Percentiles rank a stretch among this genome's conserved stretches.
These are phyloP conservation scores for Papiliotrema nemorosa DNA, from an alignment of 1,284 basidiomycete species.

Conservation along the genomic window DNA sequence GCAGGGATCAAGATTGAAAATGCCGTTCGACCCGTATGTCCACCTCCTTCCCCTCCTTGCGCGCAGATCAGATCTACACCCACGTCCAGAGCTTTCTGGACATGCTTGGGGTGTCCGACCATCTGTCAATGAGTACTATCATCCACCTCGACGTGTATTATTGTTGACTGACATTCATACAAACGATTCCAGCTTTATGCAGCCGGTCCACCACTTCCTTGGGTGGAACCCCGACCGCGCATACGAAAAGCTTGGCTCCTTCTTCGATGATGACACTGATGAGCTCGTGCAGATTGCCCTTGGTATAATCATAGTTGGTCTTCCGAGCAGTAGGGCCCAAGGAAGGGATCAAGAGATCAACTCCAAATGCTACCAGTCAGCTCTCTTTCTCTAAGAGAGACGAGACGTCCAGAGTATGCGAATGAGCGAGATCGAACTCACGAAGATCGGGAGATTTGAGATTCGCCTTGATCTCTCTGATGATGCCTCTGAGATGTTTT, in stretches of 20 bases:
- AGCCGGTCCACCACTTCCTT: constrained; percentile 69
- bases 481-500: constrained; percentile 55
- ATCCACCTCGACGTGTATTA: neutral
- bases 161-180: constrained; percentile 67
- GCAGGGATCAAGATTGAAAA: constrained; percentile 56
- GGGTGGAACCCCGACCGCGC: constrained; percentile 73
- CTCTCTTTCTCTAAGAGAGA: neutral
- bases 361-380: constrained; percentile 67
- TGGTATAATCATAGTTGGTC: constrained; percentile 65
- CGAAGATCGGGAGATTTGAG: constrained; percentile 52
- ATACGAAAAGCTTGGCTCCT: constrained; percentile 76
- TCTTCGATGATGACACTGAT: constrained; percentile 84
- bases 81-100: constrained; percentile 68
- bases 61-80: constrained; percentile 86
- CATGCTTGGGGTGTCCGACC: constrained; percentile 86
- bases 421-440: constrained; percentile 7
- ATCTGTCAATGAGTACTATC: constrained; percentile 53
- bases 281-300: constrained; percentile 65
- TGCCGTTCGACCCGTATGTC: constrained; percentile 51
- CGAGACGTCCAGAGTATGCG: neutral
- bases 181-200: constrained; percentile 71
- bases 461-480: constrained; percentile 66
- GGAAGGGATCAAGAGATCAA: constrained; percentile 78
- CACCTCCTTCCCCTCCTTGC: constrained; percentile 79
- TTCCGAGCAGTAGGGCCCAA: constrained; percentile 76